A percentile compares a stretch with the other conserved stretches of the same genome.
phyloP scores from a whole-genome alignment of 495 filamentous ascomycete genomes.

The Zalerion maritima region DNA sequence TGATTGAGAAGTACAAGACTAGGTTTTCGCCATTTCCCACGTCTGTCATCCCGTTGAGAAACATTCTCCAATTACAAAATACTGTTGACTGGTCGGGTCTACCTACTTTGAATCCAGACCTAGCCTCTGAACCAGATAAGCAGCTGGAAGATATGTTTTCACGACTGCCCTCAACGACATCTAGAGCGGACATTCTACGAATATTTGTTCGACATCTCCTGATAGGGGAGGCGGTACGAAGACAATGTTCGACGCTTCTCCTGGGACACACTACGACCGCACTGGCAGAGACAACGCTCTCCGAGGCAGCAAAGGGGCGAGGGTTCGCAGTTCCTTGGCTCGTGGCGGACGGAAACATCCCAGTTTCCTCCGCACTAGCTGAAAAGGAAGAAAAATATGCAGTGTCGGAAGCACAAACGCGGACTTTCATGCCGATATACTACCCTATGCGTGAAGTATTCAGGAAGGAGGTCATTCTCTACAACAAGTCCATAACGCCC shows the following conservation, averaged over 20 bases:
- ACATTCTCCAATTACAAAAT: no score
- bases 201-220: constrained; percentile 58
- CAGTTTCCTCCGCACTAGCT: constrained; percentile 39
- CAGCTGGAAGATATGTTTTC: constrained; percentile 39
- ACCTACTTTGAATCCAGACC: no score
- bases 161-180: constrained; percentile 53
- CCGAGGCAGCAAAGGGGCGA: constrained; percentile 80
- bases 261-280: constrained; percentile 80
- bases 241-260: constrained; percentile 52
- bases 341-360: constrained; percentile 53
- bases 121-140: no score
- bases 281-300: constrained; percentile 71
- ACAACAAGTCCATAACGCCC: constrained; percentile 34
- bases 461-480: constrained; percentile 58
- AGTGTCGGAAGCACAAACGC: neutral
- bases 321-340: constrained; percentile 72
- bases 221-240: constrained; percentile 41
- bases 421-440: constrained; percentile 24
- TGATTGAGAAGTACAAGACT: constrained; percentile 18
- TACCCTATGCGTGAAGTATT: constrained; percentile 74
- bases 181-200: constrained; percentile 54
- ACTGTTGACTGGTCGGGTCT: no score
- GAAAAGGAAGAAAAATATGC: neutral
- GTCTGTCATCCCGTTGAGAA: no score
- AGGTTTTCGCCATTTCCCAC: no score